Base-by-base conservation (phyloP, 1,284 basidiomycete genomes). In the Irpex sp. region DNA sequence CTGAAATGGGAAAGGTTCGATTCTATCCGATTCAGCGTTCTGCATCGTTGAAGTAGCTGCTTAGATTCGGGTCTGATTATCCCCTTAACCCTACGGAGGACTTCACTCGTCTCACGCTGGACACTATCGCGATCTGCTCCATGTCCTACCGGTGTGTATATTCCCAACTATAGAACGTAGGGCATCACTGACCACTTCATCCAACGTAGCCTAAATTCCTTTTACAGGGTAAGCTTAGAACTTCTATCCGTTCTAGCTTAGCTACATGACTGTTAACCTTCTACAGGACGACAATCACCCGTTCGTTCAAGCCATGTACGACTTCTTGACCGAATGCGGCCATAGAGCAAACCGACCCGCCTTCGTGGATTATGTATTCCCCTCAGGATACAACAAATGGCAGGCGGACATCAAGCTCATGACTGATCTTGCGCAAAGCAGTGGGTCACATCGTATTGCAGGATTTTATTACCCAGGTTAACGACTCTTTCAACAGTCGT, bases 21-120 rank as follows among this genome's bases (percentile, higher is more conserved):
- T 26, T 26, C 21, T 26, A 26, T 26, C 21, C 21, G 21, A 3
- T 26, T 26, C 21, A 1, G 21, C 21, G 21, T 26, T 26, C 21
- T 26, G 21, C 3, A 3, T 51, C 48, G 13, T 34, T 5, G 49
- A 9, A 31, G 55, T 9, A 38, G 54, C 49, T 26, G 26, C 36
- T 15, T 57, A 81, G 79, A 58, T 82, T 82, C 63, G 81, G 80
- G 1, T 75, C 79, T 0, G 72, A 75, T 6, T 67, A 76, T 63
- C 58, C 72, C 26, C 79, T 84, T 60, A 78, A 81, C 59, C 77
- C 79, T 0, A 73, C 77, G 0, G 78, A 79, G 47, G 81, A 83
- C 68, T 82, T 80, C 65, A 83, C 81, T 21, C 74, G 79, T 38
- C 74, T 82, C 13, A 78, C 82, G 0, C 75, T 83, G 52, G 82